Base-by-base conservation (phyloP, 2,329 filamentous ascomycete genomes). In the Pseudogymnoascus sp. region DNA sequence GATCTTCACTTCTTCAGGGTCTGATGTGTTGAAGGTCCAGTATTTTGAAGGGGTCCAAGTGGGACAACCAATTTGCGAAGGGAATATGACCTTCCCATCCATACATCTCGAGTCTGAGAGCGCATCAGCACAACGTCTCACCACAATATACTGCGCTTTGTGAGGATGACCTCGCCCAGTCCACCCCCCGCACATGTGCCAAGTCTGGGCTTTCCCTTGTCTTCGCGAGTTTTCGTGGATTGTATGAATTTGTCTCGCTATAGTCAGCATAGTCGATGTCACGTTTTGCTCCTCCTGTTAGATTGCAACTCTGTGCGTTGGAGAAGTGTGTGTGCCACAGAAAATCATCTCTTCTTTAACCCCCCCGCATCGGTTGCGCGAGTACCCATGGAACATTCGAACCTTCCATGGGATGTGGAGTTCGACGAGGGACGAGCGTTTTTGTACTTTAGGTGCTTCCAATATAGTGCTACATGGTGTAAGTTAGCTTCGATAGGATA, bases 81-180 rank as follows among this genome's bases (percentile, higher is more conserved):
- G 12, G 5, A 53, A 53, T 5, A 53, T 18, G n/a, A n/a, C 14
- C 46, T 11, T 31, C 42, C 12, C n/a, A n/a, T 46, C 42, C 21
- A n/a, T 46, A 11, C 6, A 28, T 28, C 43, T 28, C 12, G 12
- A 25, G 43, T 28, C 43, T 28, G 6, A n/a, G 43, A 31, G 46
- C 14, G 31, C n/a, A n/a, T 12, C 46, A 16, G 14, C n/a, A 53
- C 25, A 25, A 11, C 25, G 25, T 31, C 46, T 31, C 43, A 9
- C 43, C 43, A 28, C 12, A 28, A 31, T n/a, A 16, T 72, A 5
- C 67, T 74, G 1, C 3, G 9, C 28, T 31, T 3, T 77, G 77
- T 14, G 77, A 79, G 59, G 77, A 71, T 65, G 71, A 79, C 62
- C 76, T 80, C 60, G 76, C 77, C 2, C 67, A 72, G 46, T 77